A percentile compares a stretch with the other conserved stretches of the same genome.
phyloP scores from a whole-genome alignment of 495 filamentous ascomycete genomes.

The Neurospora tetrasperma region DNA sequence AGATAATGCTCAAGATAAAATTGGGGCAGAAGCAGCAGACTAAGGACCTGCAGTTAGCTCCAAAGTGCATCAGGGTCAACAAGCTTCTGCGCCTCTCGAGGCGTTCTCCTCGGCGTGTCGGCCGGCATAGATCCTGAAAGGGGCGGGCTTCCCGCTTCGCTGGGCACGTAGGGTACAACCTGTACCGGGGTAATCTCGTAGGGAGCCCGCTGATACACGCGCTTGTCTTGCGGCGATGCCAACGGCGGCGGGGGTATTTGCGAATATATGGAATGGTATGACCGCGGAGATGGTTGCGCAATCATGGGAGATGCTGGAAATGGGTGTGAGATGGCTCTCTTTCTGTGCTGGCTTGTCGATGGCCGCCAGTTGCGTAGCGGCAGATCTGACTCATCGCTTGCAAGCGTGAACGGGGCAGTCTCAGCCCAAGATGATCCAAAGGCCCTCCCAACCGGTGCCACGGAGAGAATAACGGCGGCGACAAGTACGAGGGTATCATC shows the following conservation, averaged over 20 bases:
- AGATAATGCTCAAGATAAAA: background rate
- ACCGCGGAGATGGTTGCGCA: background rate
- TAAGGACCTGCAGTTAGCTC: background rate
- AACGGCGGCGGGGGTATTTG: background rate
- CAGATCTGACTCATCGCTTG: background rate
- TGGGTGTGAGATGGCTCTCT: constrained; percentile 6
- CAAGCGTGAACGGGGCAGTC: constrained; percentile 16
- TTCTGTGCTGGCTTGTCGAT: background rate
- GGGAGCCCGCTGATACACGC: constrained; percentile 9
- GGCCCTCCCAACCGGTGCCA: constrained; percentile 13
- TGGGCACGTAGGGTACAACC: constrained; percentile 5
- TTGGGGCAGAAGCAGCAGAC: background rate
- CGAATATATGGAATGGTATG: background rate
- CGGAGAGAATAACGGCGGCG: constrained; percentile 17
- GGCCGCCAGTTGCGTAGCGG: background rate
- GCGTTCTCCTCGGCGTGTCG: constrained; percentile 2
- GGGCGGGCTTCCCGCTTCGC: constrained; percentile 1
- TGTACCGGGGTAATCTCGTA: constrained; percentile 5
- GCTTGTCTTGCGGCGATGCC: constrained; percentile 10
- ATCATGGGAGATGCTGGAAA: constrained; percentile 1
- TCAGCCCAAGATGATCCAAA: constrained; percentile 23
- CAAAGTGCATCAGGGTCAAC: constrained; percentile 13
- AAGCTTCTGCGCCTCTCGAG: constrained; percentile 3
- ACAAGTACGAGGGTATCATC: constrained; percentile 31
- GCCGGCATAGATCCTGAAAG: background rate